A percentile compares a stretch with the other conserved stretches of the same genome.
phyloP scores from a whole-genome alignment of 2,329 filamentous ascomycete genomes.

The Fusarium chaquense region DNA sequence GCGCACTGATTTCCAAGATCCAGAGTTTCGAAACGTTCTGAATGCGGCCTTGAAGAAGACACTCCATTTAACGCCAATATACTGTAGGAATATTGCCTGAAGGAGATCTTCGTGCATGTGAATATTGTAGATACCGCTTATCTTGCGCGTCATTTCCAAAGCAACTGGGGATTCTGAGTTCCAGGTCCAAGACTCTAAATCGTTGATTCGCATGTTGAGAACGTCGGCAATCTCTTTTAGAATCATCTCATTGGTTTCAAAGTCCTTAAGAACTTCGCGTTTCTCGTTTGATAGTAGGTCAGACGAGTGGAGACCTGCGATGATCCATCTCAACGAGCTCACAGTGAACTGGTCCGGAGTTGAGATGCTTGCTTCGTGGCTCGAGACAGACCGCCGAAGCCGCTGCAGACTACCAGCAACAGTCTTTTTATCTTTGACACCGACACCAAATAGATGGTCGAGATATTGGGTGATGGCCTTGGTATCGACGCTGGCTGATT shows the following conservation, averaged over 20 bases:
- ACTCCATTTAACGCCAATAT: slow-evolving; percentile 62
- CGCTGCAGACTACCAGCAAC: slow-evolving; percentile 43
- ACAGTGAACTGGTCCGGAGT: slow-evolving; percentile 53
- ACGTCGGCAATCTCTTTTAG: slow-evolving; percentile 64
- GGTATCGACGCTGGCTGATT: slow-evolving; percentile 54
- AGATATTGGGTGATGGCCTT: slow-evolving; percentile 56
- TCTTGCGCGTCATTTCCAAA: slow-evolving; percentile 56
- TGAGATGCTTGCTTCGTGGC: slow-evolving; percentile 50
- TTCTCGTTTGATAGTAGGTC: slow-evolving; percentile 60
- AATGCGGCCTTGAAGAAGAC: slow-evolving; percentile 58
- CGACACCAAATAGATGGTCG: slow-evolving; percentile 55
- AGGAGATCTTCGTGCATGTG: slow-evolving; percentile 65
- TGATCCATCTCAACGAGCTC: slow-evolving; percentile 53
- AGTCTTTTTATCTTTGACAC: slow-evolving; percentile 41
- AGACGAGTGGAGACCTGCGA: slow-evolving; percentile 57
- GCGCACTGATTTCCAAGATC: slow-evolving; percentile 53
- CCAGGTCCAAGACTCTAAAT: slow-evolving; percentile 62
- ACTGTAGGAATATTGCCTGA: slow-evolving; percentile 64
- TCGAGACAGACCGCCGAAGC: slow-evolving; percentile 46
- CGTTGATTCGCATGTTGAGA: slow-evolving; percentile 63
- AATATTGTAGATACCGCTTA: slow-evolving; percentile 63
- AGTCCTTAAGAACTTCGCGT: slow-evolving; percentile 57
- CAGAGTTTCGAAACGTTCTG: slow-evolving; percentile 46
- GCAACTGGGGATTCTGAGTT: slow-evolving; percentile 52
- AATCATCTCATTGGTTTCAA: slow-evolving; percentile 57